A percentile compares a stretch with the other conserved stretches of the same genome.
Evolutionary conservation across 2,329 filamentous ascomycete genomes (phyloP).

Genomic region (Akanthomyces dipterigenus): DNA sequence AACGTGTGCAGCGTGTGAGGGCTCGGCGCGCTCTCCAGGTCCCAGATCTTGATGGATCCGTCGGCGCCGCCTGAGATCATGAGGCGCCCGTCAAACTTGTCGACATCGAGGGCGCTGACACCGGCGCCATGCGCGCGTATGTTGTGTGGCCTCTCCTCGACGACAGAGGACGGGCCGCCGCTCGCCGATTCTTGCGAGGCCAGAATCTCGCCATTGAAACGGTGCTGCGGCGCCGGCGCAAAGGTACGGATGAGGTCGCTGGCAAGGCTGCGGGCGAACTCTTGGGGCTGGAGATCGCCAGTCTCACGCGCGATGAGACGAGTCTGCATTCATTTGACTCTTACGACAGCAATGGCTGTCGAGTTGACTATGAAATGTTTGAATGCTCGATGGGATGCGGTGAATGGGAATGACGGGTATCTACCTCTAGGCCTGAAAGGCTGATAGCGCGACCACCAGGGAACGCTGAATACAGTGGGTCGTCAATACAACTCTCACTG

Average conservation of each 20-base stretch:
- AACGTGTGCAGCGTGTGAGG: slow-evolving; percentile 41
- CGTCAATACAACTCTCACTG: background rate
- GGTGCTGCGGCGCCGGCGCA: slow-evolving; percentile 57
- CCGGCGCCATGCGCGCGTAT: slow-evolving; percentile 68
- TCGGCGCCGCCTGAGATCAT: slow-evolving; percentile 82
- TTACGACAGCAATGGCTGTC: slow-evolving; percentile 4
- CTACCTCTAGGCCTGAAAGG: background rate
- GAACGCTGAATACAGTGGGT: background rate
- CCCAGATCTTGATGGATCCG: slow-evolving; percentile 79
- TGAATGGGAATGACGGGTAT: too few species aligned
- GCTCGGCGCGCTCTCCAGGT: slow-evolving; percentile 59
- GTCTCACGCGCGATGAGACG: slow-evolving; percentile 70
- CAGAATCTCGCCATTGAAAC: slow-evolving; percentile 54
- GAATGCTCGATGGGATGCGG: background rate
- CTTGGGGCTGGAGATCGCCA: slow-evolving; percentile 57
- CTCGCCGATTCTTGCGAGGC: slow-evolving; percentile 14
- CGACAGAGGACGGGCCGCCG: slow-evolving; percentile 6
- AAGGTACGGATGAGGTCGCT: slow-evolving; percentile 63
- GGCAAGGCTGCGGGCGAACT: slow-evolving; percentile 59
- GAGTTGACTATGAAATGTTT: background rate
- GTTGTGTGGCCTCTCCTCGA: slow-evolving; percentile 26
- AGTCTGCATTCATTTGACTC: slow-evolving; percentile 56
- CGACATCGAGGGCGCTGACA: slow-evolving; percentile 71
- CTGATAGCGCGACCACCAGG: background rate
- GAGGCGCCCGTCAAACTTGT: slow-evolving; percentile 70